phyloP scores from a whole-genome alignment of 106 monocot species.

The Gastrodia elata region DNA sequence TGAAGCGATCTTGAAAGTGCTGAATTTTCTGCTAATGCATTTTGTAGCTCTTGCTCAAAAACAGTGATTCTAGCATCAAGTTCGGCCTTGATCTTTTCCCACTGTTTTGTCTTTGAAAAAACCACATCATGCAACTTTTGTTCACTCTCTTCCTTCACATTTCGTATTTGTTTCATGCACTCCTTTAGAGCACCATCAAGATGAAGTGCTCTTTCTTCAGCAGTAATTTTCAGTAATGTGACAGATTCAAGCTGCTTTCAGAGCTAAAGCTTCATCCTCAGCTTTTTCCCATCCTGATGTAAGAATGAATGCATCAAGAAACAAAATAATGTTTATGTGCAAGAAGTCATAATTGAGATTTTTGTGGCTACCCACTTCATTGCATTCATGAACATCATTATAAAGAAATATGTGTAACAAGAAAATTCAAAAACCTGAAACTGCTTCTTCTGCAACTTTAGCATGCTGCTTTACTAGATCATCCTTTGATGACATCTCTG shows the following conservation, averaged over 20 bases:
- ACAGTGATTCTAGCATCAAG: conserved; percentile 46
- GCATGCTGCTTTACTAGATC: conserved; percentile 68
- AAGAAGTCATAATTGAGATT: not conserved
- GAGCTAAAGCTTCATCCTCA: conserved; percentile 56
- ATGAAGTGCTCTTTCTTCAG: conserved; percentile 55
- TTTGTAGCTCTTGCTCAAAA: conserved; percentile 51
- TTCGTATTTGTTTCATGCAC: conserved; percentile 75
- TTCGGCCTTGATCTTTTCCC: conserved; percentile 65
- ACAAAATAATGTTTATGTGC: not conserved
- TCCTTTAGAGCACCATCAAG: conserved; percentile 80
- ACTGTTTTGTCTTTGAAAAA: conserved; percentile 68
- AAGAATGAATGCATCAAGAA: not conserved
- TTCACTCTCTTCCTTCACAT: conserved; percentile 79
- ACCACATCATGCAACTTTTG: conserved; percentile 69
- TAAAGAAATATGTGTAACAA: not conserved
- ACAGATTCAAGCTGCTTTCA: conserved; percentile 83
- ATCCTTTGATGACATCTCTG: conserved; percentile 57
- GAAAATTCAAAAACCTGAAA: conserved; percentile 35
- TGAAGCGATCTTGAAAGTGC: conserved; percentile 52
- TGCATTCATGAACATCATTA: not conserved
- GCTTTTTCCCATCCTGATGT: conserved; percentile 86
- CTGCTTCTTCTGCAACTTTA: conserved; percentile 76
- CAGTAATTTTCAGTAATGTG: conserved; percentile 47
- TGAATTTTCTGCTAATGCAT: conserved; percentile 53
- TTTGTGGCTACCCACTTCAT: not conserved